Conservation (phyloP, 2,329 filamentous ascomycete species). For the Tolypocladium album region DNA sequence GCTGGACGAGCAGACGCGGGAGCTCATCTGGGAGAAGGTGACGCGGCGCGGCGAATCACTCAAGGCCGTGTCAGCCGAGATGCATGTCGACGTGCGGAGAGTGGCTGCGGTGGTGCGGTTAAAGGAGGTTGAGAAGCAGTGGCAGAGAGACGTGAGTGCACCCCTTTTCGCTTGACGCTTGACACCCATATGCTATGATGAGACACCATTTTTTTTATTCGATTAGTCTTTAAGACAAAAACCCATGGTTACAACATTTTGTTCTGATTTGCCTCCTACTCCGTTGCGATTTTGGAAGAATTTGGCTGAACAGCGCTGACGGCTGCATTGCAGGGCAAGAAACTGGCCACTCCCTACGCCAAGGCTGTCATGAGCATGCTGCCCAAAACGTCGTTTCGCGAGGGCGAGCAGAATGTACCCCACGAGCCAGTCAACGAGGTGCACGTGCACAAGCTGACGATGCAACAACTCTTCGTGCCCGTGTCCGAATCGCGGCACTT, state of each 20-base stretch:
- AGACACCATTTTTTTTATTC: conserved; percentile 58
- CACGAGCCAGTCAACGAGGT: conserved; percentile 57
- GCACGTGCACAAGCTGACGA: conserved; percentile 49
- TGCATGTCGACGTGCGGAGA: conserved; percentile 70
- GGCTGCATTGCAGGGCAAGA: conserved; percentile 51
- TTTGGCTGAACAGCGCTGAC: conserved; percentile 1
- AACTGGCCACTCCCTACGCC: conserved; percentile 65
- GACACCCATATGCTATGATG: conserved; percentile 44
- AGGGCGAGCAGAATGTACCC: conserved; percentile 31
- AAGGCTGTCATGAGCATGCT: conserved; percentile 72
- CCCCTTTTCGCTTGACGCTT: conserved; percentile 6
- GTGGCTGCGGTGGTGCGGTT: conserved; percentile 78
- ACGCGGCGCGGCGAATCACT: conserved; percentile 56
- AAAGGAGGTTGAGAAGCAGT: conserved; percentile 76
- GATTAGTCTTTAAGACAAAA: conserved; percentile 99
- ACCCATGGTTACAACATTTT: conserved; percentile 62
- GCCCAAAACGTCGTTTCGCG: conserved; percentile 53
- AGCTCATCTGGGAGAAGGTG: conserved; percentile 63
- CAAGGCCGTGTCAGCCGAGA: conserved; percentile 65
- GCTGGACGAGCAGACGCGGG: conserved; percentile 60
- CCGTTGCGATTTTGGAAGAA: not conserved
- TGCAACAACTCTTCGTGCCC: conserved; percentile 55
- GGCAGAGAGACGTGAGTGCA: conserved; percentile 59
- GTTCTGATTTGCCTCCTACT: conserved; percentile 10
- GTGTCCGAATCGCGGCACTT: conserved; percentile 53